phyloP scores from a whole-genome alignment of 306 rosid genomes.

The Dryas alaskensis region DNA sequence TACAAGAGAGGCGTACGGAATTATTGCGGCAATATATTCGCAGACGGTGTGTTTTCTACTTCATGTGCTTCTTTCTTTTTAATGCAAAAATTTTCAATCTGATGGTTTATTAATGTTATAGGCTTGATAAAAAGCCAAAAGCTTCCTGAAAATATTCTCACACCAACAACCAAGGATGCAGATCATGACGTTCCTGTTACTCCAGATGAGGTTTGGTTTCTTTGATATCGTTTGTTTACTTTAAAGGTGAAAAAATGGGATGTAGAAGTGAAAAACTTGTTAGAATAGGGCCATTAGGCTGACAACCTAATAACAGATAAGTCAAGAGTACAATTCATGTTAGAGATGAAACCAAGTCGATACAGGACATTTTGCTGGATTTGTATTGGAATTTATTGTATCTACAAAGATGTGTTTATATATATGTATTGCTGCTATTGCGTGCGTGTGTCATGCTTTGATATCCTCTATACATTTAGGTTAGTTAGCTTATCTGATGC shows the following conservation, averaged over 20 bases:
- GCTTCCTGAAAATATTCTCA: slow-evolving; percentile 70
- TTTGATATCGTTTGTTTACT: neutral
- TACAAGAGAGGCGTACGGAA: slow-evolving; percentile 71
- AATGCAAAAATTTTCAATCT: neutral
- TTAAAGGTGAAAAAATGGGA: neutral
- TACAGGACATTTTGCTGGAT: neutral
- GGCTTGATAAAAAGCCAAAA: slow-evolving; percentile 86
- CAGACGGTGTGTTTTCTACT: slow-evolving; percentile 55
- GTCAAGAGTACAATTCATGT: neutral
- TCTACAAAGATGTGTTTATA: neutral
- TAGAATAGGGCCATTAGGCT: neutral
- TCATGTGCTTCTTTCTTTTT: neutral
- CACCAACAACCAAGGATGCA: slow-evolving; percentile 94
- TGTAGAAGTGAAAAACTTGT: neutral
- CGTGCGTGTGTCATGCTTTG: neutral
- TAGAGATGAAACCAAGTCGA: neutral
- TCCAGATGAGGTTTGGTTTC: slow-evolving; percentile 67
- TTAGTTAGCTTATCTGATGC: slow-evolving; percentile 19
- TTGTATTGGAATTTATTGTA: neutral
- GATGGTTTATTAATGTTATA: slow-evolving; percentile 31
- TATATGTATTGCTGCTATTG: neutral
- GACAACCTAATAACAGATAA: neutral
- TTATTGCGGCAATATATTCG: slow-evolving; percentile 82
- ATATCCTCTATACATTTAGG: slow-evolving; percentile 3
- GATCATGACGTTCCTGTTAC: slow-evolving; percentile 90